Percentiles rank a stretch among this genome's conserved stretches.
Evolutionary conservation across 2,329 filamentous ascomycete species (phyloP).

Genomic region (Coleophoma cylindrospora): DNA sequence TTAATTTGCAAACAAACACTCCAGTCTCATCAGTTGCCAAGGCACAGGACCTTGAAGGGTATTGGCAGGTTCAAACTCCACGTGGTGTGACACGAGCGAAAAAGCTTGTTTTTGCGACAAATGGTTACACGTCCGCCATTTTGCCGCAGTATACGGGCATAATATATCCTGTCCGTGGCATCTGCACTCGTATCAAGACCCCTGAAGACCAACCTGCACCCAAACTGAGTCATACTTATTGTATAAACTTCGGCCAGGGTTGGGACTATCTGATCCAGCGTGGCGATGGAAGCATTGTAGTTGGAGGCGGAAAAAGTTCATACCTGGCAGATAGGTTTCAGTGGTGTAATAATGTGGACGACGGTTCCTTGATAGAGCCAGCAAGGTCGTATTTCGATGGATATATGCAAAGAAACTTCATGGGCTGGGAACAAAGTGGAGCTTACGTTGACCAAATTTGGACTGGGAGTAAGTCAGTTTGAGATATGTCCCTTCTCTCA

Average conservation of each 20-base stretch:
- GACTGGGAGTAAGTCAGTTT: slow-evolving; percentile 4
- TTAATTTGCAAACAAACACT: slow-evolving; percentile 47
- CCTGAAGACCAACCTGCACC: slow-evolving; percentile 12
- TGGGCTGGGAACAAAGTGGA: slow-evolving; percentile 40
- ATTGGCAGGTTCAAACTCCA: slow-evolving; percentile 44
- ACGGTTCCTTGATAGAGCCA: slow-evolving; percentile 36
- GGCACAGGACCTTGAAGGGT: slow-evolving; percentile 12
- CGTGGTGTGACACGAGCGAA: slow-evolving; percentile 48
- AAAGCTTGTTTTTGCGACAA: slow-evolving; percentile 60
- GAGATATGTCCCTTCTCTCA: too few species aligned
- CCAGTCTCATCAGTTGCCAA: slow-evolving; percentile 27
- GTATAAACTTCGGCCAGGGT: slow-evolving; percentile 1
- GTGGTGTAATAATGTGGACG: slow-evolving; percentile 43
- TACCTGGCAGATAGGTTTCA: slow-evolving; percentile 24
- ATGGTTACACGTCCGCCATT: slow-evolving; percentile 59
- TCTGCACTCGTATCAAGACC: slow-evolving; percentile 23
- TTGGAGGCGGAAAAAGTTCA: slow-evolving; percentile 34
- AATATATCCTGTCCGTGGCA: slow-evolving; percentile 57
- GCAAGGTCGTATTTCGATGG: slow-evolving; percentile 37
- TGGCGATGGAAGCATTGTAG: slow-evolving; percentile 22
- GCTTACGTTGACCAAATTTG: slow-evolving; percentile 27
- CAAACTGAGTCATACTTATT: slow-evolving; percentile 13
- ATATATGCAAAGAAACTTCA: slow-evolving; percentile 43
- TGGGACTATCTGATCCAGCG: slow-evolving; percentile 23
- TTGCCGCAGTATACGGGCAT: slow-evolving; percentile 52